Conservation (phyloP, 129 eudicot genomes). For the Arctium minus region DNA sequence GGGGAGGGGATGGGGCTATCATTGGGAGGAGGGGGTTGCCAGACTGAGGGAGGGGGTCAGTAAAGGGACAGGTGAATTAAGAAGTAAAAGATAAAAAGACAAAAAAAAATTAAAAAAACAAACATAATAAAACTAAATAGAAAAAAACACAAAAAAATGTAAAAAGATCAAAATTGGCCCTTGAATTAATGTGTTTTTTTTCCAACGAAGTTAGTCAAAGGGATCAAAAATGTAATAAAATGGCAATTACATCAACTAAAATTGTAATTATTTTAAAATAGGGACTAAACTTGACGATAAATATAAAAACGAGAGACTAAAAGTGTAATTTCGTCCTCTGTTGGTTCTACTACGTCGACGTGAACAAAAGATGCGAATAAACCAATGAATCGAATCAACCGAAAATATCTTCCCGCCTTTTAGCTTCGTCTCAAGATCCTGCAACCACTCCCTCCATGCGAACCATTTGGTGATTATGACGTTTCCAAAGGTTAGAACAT, state of each 20-base stretch:
- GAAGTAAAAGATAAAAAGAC: too few relatives aligned
- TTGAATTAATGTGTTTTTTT: too few relatives aligned
- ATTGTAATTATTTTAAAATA: neutral
- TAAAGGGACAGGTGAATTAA: too few relatives aligned
- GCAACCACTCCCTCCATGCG: neutral
- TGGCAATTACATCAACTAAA: neutral
- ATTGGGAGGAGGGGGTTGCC: neutral
- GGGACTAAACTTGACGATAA: neutral
- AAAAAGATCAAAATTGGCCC: too few relatives aligned
- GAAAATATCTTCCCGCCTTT: constrained; percentile 1
- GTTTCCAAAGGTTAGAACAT: neutral
- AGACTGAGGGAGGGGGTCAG: too few relatives aligned
- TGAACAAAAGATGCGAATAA: neutral
- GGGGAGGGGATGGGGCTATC: neutral
- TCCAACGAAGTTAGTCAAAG: too few relatives aligned
- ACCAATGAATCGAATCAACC: neutral
- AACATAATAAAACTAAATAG: too few relatives aligned
- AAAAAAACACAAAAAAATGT: too few relatives aligned
- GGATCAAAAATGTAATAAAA: neutral
- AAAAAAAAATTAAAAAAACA: too few relatives aligned
- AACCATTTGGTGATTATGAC: neutral
- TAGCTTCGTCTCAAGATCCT: neutral
- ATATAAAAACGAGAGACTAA: neutral
- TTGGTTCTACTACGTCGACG: neutral
- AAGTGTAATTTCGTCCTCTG: neutral